These are phyloP conservation scores for Ganoderma meredithae DNA, from an alignment of 1,284 basidiomycete species.

Conservation along the genomic window DNA sequence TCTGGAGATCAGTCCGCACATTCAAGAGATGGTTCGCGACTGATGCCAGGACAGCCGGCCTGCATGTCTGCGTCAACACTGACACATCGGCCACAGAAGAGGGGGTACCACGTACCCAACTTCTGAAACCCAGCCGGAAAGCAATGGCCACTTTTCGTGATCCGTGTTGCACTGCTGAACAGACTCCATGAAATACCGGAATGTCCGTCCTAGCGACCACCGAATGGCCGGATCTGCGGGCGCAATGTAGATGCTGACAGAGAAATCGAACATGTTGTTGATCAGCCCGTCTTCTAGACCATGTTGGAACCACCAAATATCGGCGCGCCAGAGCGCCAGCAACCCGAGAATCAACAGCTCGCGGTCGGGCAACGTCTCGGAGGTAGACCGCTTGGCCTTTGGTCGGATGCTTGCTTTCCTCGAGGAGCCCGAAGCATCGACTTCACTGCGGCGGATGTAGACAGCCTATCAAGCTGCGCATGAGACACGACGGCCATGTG, in stretches of 20 bases:
- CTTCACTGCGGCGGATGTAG: constrained; percentile 62
- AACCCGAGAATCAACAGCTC: constrained; percentile 73
- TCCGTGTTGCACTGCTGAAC: constrained; percentile 51
- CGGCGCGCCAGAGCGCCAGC: constrained; percentile 70
- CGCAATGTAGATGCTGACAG: constrained; percentile 63
- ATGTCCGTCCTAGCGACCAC: constrained; percentile 58
- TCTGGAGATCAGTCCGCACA: constrained; percentile 62
- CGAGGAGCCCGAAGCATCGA: constrained; percentile 61
- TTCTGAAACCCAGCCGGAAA: constrained; percentile 46
- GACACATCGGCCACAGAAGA: constrained; percentile 8
- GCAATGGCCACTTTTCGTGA: constrained; percentile 44
- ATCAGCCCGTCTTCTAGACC: constrained; percentile 45
- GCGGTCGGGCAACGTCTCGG: constrained; percentile 67
- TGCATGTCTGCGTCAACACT: constrained; percentile 39
- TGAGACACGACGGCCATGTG: constrained; percentile 9
- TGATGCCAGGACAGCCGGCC: constrained; percentile 62
- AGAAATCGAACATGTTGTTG: constrained; percentile 53
- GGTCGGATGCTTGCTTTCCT: constrained; percentile 65
- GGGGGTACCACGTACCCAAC: constrained; percentile 41
- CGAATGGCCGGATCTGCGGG: constrained; percentile 71
- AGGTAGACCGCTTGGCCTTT: constrained; percentile 61
- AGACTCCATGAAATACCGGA: constrained; percentile 54
- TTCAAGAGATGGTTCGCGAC: constrained; percentile 66
- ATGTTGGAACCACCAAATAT: constrained; percentile 58
- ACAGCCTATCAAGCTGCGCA: constrained; percentile 28